Base-by-base conservation (phyloP, 257 asterid genomes). In the Schizonepeta tenuifolia region DNA sequence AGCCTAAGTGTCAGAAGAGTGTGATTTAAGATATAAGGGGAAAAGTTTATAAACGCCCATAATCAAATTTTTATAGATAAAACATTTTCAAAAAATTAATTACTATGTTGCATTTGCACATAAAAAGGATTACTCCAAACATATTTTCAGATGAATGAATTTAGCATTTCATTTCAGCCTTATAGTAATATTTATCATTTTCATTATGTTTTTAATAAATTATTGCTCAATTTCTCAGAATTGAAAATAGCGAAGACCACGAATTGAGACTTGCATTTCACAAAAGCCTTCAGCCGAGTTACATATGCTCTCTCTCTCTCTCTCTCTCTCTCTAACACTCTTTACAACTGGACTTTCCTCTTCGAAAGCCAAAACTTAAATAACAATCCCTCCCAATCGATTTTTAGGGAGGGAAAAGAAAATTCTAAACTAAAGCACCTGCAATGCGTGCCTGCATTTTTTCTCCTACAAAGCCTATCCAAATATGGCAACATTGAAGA, bases 281-380 rank as follows among this genome's bases (percentile, higher is more conserved):
- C 63, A 71, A 72, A 68, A 73, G 79, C 85, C 77, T 70, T 70
- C 4, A 74, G 80, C 80, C 76, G 62, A 70, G 46, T 55, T 55
- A 70, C 69, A 76, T 56, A 36, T 55, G 6, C 33, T 56, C 33
- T 67, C 43, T 57, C 49, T 36, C 33, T 38, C n/a, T 11, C 24
- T 50, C 18, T 61, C 26, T 59, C 53, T 35, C 38, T 17, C 49
- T 20, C 46, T 6, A 18, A 21, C 50, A 13, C 81, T 80, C 82
- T 79, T 79, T 84, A 83, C 79, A 61, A 64, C 54, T 76, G 62
- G 88, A 64, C 94, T 88, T 84, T 80, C 91, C 79, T 85, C 90
- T 90, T 89, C 77, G 96, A 89, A 90, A 87, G 90, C 91, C 90
- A 70, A 78, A 69, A 75, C 77, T 62, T 77, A 56, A 78, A 62